Percentiles rank a stretch among this genome's conserved stretches.
Evolutionary conservation across 192 early-diverging fungal species (phyloP).

Genomic region (Backusella morwellensis): DNA sequence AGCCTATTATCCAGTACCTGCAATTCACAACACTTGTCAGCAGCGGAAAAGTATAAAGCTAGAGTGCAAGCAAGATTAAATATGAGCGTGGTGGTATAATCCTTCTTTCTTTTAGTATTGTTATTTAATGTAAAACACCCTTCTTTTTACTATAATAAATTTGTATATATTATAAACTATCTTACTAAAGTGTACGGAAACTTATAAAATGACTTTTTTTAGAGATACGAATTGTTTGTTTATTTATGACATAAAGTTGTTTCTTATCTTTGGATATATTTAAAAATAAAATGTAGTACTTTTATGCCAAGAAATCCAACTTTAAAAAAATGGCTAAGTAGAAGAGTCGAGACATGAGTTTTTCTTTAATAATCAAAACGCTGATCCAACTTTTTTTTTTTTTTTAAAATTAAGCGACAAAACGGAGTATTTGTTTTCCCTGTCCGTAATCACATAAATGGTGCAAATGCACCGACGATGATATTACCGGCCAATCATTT

Average conservation of each 20-base stretch:
- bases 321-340: background rate
- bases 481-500: background rate
- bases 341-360: background rate
- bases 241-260: background rate
- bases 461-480: background rate
- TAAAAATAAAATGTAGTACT: background rate
- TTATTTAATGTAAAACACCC: background rate
- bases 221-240: background rate
- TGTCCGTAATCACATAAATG: background rate
- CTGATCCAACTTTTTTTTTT: background rate
- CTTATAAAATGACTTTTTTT: background rate
- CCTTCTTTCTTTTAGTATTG: background rate
- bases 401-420: background rate
- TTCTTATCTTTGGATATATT: background rate
- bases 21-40: background rate
- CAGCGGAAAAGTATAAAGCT: background rate
- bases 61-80: background rate
- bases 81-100: background rate
- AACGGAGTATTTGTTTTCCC: background rate
- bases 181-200: background rate
- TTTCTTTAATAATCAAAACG: background rate
- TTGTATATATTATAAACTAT: background rate
- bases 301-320: background rate
- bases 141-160: background rate
- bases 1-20: background rate